phyloP scores from a whole-genome alignment of 1,284 basidiomycete genomes.

The Peniophora sp. region DNA sequence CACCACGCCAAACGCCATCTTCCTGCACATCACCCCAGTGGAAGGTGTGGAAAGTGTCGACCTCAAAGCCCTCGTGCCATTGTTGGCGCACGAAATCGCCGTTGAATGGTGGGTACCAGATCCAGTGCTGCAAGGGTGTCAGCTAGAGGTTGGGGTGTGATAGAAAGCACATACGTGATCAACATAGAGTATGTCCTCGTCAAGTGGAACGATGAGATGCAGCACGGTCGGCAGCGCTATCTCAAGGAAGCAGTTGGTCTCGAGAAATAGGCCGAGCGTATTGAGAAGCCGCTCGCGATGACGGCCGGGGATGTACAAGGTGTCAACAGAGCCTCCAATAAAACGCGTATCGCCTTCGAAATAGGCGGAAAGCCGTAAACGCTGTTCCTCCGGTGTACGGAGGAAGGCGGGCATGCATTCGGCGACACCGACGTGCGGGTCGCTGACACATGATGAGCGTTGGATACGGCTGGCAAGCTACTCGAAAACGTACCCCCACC shows the following conservation, averaged over 20 bases:
- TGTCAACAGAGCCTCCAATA: conserved; percentile 42
- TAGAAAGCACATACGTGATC: conserved; percentile 30
- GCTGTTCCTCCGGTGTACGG: conserved; percentile 25
- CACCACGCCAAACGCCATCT: conserved; percentile 28
- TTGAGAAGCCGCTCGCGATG: conserved; percentile 31
- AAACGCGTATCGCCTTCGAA: conserved; percentile 27
- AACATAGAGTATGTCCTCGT: conserved; percentile 34
- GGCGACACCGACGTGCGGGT: conserved; percentile 33
- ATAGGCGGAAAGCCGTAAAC: conserved; percentile 27
- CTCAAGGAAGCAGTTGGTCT: conserved; percentile 41
- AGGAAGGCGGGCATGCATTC: conserved; percentile 35
- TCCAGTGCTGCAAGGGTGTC: conserved; percentile 32
- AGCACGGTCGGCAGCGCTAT: conserved; percentile 38
- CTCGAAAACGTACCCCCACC: conserved; percentile 31
- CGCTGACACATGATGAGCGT: conserved; percentile 18
- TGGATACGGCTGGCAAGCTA: background rate
- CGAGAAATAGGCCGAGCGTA: conserved; percentile 32
- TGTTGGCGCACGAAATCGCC: conserved; percentile 35
- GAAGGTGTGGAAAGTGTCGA: conserved; percentile 45
- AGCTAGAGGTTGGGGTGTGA: conserved; percentile 1
- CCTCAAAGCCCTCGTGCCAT: conserved; percentile 36
- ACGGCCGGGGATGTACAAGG: conserved; percentile 36
- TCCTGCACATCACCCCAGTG: conserved; percentile 33
- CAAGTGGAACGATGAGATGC: conserved; percentile 30
- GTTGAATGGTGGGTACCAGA: conserved; percentile 38